A percentile compares a stretch with the other conserved stretches of the same genome.
phyloP scores from a whole-genome alignment of 345 rosid genomes.

The Eucalyptus fibrosa region DNA sequence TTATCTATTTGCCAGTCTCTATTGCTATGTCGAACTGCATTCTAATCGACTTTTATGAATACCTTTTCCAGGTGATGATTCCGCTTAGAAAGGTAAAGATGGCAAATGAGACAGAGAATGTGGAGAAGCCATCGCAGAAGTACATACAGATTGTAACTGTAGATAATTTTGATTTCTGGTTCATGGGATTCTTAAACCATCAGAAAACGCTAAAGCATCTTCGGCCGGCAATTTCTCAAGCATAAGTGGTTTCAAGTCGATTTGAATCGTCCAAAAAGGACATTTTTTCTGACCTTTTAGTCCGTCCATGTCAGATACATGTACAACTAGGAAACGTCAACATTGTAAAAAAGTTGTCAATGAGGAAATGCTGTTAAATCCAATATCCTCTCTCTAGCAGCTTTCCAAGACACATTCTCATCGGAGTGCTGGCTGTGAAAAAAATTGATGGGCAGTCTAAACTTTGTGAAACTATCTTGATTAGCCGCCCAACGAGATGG shows the following conservation, averaged over 20 bases:
- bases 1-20: not conserved
- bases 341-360: not conserved
- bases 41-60: not conserved
- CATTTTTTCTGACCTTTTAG: not conserved
- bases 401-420: not conserved
- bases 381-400: not conserved
- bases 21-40: not conserved
- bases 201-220: conserved; percentile 55
- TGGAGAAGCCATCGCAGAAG: conserved; percentile 54
- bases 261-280: not conserved
- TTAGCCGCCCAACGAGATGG: not conserved
- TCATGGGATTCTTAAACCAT: conserved; percentile 69
- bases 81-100: conserved; percentile 40
- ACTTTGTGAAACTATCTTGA: not conserved
- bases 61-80: conserved; percentile 18
- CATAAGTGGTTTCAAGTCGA: not conserved
- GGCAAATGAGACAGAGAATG: conserved; percentile 39
- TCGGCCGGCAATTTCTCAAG: conserved; percentile 25
- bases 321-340: not conserved
- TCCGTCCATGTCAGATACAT: not conserved
- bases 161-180: conserved; percentile 76
- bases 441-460: not conserved
- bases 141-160: conserved; percentile 51
- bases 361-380: not conserved
- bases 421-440: not conserved